These are phyloP conservation scores for Dimocarpus longan DNA, from an alignment of 345 rosid species.

Conservation along the genomic window DNA sequence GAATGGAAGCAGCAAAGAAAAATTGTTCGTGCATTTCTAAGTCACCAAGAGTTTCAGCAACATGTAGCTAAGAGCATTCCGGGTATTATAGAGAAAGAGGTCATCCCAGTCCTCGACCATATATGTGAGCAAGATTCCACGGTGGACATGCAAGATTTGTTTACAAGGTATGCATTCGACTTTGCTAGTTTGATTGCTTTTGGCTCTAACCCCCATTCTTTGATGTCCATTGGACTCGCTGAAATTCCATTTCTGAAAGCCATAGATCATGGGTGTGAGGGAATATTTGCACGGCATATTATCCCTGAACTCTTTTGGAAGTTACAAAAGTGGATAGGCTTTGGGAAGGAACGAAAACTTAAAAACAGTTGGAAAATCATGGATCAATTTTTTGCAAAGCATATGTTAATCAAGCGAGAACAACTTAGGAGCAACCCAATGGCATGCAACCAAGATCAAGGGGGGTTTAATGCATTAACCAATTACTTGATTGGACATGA, in stretches of 20 bases:
- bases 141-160: conserved; percentile 21
- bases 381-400: neutral
- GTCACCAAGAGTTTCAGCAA: neutral
- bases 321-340: conserved; percentile 13
- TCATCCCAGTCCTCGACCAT: conserved; percentile 20
- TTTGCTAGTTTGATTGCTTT: conserved; percentile 4
- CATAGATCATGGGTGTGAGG: neutral
- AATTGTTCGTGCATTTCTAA: conserved; percentile 12
- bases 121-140: neutral
- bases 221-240: neutral
- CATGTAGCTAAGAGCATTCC: neutral
- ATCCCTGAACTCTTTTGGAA: neutral
- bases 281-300: neutral
- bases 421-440: too few relatives aligned
- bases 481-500: conserved; percentile 7
- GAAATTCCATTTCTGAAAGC: neutral
- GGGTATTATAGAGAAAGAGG: conserved; percentile 12
- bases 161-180: conserved; percentile 28
- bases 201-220: conserved; percentile 5
- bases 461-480: neutral
- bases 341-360: conserved; percentile 25
- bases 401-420: neutral
- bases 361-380: conserved; percentile 2
- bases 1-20: neutral
- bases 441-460: neutral